phyloP scores from a whole-genome alignment of 179 eudicot genomes.

The Heliamphora pulchella region DNA sequence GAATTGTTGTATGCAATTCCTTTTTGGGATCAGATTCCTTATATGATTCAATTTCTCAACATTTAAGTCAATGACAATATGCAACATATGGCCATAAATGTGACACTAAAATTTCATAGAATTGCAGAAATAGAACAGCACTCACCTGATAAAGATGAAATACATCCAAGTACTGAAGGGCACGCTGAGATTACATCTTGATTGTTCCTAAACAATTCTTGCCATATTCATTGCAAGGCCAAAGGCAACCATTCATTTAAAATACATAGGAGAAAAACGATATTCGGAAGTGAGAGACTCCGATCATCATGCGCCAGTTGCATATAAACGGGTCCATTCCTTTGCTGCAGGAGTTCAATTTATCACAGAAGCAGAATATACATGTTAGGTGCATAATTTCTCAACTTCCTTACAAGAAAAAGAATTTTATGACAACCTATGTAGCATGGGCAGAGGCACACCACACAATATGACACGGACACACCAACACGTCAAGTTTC shows the following conservation, averaged over 20 bases:
- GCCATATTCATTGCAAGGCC: neutral
- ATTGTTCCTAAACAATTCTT: neutral
- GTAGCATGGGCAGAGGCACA: too few species aligned
- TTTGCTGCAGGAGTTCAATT: slow-evolving; percentile 33
- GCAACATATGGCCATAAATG: neutral
- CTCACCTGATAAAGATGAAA: neutral
- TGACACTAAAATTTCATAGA: neutral
- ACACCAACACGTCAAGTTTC: too few species aligned
- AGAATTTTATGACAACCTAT: too few species aligned
- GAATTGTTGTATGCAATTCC: too few species aligned
- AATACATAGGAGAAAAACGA: slow-evolving; percentile 7
- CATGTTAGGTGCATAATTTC: neutral
- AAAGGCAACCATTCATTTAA: neutral
- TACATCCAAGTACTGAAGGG: neutral
- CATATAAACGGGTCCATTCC: slow-evolving; percentile 87
- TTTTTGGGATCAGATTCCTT: neutral
- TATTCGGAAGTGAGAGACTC: neutral
- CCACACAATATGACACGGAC: too few species aligned
- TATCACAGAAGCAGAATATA: neutral
- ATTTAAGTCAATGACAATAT: neutral
- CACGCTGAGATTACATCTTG: neutral
- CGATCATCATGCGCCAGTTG: slow-evolving; percentile 59
- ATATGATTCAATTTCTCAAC: neutral
- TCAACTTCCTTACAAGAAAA: too few species aligned
- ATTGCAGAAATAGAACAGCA: neutral